These are phyloP conservation scores for Beauveria brongniartii DNA, from an alignment of 2,329 filamentous ascomycete genomes.

Conservation along the genomic window DNA sequence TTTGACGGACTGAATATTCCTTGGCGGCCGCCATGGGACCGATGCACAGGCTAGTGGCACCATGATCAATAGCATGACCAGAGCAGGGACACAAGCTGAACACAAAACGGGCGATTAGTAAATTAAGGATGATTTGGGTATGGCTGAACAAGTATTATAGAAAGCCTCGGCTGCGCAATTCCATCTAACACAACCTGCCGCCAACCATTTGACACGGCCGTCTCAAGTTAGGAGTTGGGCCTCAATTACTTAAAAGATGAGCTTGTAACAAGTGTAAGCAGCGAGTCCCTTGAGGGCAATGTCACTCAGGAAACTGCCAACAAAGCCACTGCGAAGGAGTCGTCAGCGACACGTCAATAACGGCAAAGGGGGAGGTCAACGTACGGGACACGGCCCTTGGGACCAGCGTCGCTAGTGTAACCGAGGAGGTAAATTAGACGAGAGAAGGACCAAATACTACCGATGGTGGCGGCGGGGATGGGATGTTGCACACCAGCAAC, in stretches of 20 bases:
- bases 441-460: slow-evolving; percentile 42
- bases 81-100: not conserved
- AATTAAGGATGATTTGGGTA: not conserved
- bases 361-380: slow-evolving; percentile 15
- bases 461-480: slow-evolving; percentile 37
- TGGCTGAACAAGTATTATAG: not conserved
- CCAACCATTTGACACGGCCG: not conserved
- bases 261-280: slow-evolving; percentile 26
- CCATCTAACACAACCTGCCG: not conserved
- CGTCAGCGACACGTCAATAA: slow-evolving; percentile 8
- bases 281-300: slow-evolving; percentile 34
- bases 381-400: slow-evolving; percentile 34
- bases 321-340: slow-evolving; percentile 27
- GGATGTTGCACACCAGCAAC: slow-evolving; percentile 51
- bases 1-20: slow-evolving; percentile 68
- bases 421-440: slow-evolving; percentile 48
- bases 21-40: slow-evolving; percentile 57
- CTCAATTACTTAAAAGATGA: not conserved
- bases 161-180: not conserved
- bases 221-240: not conserved
- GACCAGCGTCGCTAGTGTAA: slow-evolving; percentile 39
- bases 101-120: not conserved
- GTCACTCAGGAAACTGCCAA: slow-evolving; percentile 27
- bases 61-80: not conserved
- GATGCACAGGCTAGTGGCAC: slow-evolving; percentile 48